These are phyloP conservation scores for Ligustrum vulgare DNA, from an alignment of 257 asterid species.

Conservation along the genomic window DNA sequence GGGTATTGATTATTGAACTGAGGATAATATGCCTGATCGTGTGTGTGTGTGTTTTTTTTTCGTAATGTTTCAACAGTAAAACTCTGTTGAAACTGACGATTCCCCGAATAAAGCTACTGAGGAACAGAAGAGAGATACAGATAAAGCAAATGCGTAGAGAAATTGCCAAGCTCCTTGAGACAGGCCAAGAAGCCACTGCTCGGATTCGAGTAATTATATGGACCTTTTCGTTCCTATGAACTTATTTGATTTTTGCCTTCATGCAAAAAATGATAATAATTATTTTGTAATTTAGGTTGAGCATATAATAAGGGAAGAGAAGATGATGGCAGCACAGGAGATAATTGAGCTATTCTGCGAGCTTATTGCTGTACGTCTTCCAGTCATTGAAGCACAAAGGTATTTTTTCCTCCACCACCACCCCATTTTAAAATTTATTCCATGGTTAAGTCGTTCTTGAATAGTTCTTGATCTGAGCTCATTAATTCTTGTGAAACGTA, in stretches of 20 bases:
- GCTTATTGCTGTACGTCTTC: slow-evolving; percentile 83
- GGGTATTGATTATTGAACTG: slow-evolving; percentile 9
- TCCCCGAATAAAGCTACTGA: slow-evolving; percentile 87
- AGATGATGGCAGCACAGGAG: slow-evolving; percentile 98
- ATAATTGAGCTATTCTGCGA: slow-evolving; percentile 85
- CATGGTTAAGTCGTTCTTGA: background rate
- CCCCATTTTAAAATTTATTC: background rate
- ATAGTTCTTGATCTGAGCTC: background rate
- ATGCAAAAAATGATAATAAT: background rate
- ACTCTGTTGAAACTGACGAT: slow-evolving; percentile 79
- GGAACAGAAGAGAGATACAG: slow-evolving; percentile 92
- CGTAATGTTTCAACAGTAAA: slow-evolving; percentile 57
- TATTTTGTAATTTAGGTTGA: slow-evolving; percentile 57
- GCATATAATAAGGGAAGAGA: slow-evolving; percentile 94
- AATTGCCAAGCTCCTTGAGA: slow-evolving; percentile 91
- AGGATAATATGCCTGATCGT: slow-evolving; percentile 20
- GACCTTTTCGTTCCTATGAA: background rate
- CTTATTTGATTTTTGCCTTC: background rate
- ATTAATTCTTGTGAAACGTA: no score
- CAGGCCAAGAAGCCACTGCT: slow-evolving; percentile 99
- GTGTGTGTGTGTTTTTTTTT: background rate
- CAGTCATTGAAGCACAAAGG: slow-evolving; percentile 86
- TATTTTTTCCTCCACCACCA: slow-evolving; percentile 13
- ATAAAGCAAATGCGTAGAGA: slow-evolving; percentile 90
- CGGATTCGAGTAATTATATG: slow-evolving; percentile 70